phyloP scores from a whole-genome alignment of 2,329 filamentous ascomycete genomes.

The Massarina eburnea region DNA sequence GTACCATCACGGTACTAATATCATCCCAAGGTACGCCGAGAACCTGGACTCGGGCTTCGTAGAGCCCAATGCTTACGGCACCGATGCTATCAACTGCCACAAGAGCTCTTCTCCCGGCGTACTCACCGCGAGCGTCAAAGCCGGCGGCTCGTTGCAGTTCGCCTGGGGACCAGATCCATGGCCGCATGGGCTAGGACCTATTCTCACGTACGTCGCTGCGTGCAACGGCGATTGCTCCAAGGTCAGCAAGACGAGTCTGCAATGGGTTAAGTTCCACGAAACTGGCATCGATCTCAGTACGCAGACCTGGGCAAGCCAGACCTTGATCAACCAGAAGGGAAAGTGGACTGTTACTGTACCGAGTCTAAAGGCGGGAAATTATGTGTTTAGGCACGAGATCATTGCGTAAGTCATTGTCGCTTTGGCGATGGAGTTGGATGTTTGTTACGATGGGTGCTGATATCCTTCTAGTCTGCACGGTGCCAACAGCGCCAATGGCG shows the following conservation, averaged over 20 bases:
- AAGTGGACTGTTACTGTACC: conserved; percentile 8
- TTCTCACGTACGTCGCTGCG: conserved; percentile 28
- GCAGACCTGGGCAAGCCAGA: conserved; percentile 7
- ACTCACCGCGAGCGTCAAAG: conserved; percentile 3
- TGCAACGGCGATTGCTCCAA: conserved; percentile 22
- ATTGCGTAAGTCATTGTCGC: conserved; percentile 8
- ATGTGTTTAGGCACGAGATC: conserved; percentile 55
- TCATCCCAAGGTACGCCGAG: conserved; percentile 11
- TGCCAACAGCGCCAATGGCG: conserved; percentile 42
- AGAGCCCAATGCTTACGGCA: conserved; percentile 16
- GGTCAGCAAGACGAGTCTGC: conserved; percentile 16
- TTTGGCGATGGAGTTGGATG: not conserved
- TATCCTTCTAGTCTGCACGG: conserved; percentile 41
- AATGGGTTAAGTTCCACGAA: conserved; percentile 28
- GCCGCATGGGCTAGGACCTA: conserved; percentile 17
- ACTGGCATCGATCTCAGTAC: conserved; percentile 2
- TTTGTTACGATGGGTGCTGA: conserved; percentile 11
- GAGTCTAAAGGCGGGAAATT: conserved; percentile 40
- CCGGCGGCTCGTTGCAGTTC: conserved; percentile 3
- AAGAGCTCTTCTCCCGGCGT: conserved; percentile 22
- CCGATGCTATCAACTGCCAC: conserved; percentile 33
- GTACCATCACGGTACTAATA: not conserved
- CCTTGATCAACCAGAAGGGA: conserved; percentile 1
- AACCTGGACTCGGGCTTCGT: conserved; percentile 33
- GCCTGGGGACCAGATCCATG: conserved; percentile 2